A percentile compares a stretch with the other conserved stretches of the same genome.
Conservation (phyloP, 2,329 filamentous ascomycete genomes). For the Cytospora schulzeri region DNA sequence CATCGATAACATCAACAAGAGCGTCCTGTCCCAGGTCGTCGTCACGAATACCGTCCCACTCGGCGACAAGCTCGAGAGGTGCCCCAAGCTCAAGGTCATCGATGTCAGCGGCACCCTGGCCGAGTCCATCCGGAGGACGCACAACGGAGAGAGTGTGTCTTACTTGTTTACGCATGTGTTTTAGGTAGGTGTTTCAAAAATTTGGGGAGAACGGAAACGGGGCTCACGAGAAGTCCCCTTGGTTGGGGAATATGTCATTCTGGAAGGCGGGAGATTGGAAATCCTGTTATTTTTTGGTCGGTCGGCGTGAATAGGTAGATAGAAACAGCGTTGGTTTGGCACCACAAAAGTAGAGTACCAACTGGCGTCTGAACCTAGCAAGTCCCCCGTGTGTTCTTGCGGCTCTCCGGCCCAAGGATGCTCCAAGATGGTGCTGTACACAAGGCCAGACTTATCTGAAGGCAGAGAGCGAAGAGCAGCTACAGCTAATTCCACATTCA, state of each 20-base stretch:
- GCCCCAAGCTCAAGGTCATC: conserved; percentile 83
- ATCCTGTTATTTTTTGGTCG: neutral
- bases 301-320: neutral
- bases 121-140: conserved; percentile 70
- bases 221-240: neutral
- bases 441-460: neutral
- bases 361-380: neutral
- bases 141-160: conserved; percentile 67
- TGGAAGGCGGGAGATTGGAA: neutral
- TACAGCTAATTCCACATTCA: neutral
- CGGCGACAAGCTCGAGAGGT: conserved; percentile 72
- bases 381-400: neutral
- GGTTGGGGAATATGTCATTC: no score
- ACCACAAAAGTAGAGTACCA: neutral
- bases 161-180: conserved; percentile 68
- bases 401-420: neutral
- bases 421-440: neutral
- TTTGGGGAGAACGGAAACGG: neutral
- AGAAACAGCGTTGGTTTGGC: neutral
- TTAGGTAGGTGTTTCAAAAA: conserved; percentile 3
- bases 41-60: conserved; percentile 89
- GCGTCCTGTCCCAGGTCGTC: conserved; percentile 75
- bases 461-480: neutral
- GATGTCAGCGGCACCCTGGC: conserved; percentile 84
- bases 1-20: conserved; percentile 81